These are phyloP conservation scores for Fusarium sacchari DNA, from an alignment of 2,329 filamentous ascomycete genomes.

Conservation along the genomic window DNA sequence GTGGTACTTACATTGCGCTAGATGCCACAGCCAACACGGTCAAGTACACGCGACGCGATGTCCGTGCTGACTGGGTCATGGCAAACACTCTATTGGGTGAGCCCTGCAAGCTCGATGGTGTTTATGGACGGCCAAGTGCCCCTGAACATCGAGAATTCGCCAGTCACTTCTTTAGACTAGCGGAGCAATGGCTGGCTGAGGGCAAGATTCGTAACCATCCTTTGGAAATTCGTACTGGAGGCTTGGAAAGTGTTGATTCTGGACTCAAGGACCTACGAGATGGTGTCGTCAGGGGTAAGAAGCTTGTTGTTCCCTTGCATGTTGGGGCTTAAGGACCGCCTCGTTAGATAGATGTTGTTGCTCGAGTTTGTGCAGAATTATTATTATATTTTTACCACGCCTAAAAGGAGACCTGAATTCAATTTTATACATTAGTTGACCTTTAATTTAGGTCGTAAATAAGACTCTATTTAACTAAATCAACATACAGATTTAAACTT, in stretches of 20 bases:
- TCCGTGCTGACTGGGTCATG: background rate
- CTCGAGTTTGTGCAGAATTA: background rate
- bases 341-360: accelerated
- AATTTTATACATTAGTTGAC: accelerated
- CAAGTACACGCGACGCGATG: background rate
- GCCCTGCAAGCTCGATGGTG: background rate
- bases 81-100: background rate
- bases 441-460: too few species aligned
- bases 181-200: background rate
- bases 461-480: too few species aligned
- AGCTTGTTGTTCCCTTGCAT: background rate
- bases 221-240: background rate
- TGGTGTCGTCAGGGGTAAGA: background rate
- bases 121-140: background rate
- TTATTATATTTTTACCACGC: background rate
- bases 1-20: background rate
- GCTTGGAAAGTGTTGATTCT: background rate
- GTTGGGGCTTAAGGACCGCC: background rate
- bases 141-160: background rate
- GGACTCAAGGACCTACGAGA: background rate
- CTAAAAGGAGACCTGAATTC: accelerated
- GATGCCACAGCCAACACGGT: background rate
- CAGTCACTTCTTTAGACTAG: background rate
- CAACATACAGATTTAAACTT: too few species aligned
- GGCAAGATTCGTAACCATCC: background rate